A percentile compares a stretch with the other conserved stretches of the same genome.
phyloP scores from a whole-genome alignment of 352 stramenopile species.

The Blastocystis sp. region DNA sequence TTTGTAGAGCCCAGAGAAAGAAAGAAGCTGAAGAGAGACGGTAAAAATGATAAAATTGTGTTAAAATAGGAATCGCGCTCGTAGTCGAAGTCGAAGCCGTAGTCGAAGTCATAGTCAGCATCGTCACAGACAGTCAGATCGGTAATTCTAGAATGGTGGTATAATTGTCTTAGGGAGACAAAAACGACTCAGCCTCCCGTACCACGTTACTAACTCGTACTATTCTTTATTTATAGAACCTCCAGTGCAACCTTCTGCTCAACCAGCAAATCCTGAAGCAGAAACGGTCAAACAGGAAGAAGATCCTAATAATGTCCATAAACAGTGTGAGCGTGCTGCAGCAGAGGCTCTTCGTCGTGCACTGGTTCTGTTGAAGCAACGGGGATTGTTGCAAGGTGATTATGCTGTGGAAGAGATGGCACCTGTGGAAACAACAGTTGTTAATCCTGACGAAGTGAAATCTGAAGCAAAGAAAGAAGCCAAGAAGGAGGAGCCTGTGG shows the following conservation, averaged over 20 bases:
- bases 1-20: slow-evolving; percentile 1
- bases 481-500: background rate
- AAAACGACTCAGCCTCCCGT: background rate
- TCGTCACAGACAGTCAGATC: background rate
- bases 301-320: slow-evolving; percentile 59
- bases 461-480: background rate
- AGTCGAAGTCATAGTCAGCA: slow-evolving; percentile 1
- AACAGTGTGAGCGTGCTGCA: slow-evolving; percentile 52
- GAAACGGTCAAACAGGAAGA: background rate
- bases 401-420: background rate
- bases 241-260: background rate
- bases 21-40: background rate
- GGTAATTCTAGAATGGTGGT: no score
- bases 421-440: background rate
- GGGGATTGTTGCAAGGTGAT: background rate
- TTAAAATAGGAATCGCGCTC: background rate
- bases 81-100: background rate
- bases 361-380: background rate
- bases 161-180: background rate
- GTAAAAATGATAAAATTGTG: background rate
- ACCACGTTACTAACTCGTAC: background rate
- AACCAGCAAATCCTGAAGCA: background rate
- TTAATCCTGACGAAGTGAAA: background rate
- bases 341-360: slow-evolving; percentile 23
- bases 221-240: background rate